Conservation (phyloP, 495 filamentous ascomycete genomes). For the Annulohypoxylon moriforme region DNA sequence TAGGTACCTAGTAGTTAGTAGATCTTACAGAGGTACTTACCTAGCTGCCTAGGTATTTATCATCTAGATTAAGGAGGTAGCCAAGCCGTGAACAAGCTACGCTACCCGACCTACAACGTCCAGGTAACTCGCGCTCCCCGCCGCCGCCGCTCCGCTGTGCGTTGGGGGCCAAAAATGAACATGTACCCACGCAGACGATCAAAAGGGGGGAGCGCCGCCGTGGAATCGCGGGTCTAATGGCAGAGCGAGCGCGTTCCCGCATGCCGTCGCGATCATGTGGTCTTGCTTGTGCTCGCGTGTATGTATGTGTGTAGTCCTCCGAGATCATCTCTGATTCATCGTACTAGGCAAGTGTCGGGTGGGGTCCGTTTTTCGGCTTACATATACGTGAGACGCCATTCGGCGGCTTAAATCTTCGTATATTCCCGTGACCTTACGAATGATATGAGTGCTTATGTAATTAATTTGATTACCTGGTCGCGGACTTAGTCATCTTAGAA, state of each 20-base stretch:
- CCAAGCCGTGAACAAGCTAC: slow-evolving; percentile 24
- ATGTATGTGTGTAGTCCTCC: not conserved
- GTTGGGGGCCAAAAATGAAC: slow-evolving; percentile 29
- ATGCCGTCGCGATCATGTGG: slow-evolving; percentile 38
- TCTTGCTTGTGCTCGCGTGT: not conserved
- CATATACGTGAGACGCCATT: not conserved
- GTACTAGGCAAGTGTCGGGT: no score
- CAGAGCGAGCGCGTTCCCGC: slow-evolving; percentile 22
- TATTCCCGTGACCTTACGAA: not conserved
- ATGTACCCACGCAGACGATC: not conserved
- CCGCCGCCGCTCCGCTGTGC: not conserved
- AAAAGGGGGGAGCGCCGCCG: not conserved
- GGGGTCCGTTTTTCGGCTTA: not conserved
- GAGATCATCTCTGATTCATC: no score
- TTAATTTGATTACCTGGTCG: not conserved
- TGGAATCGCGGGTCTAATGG: slow-evolving; percentile 13
- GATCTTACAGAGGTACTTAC: not conserved
- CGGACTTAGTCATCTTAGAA: not conserved
- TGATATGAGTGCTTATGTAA: not conserved
- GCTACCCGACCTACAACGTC: slow-evolving; percentile 9
- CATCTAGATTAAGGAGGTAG: not conserved
- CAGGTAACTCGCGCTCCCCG: not conserved
- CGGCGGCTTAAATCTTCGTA: not conserved
- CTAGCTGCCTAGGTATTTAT: not conserved
- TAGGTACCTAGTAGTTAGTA: not conserved